phyloP scores from a whole-genome alignment of 176 grass and related monocot species.

The Ananas comosus region DNA sequence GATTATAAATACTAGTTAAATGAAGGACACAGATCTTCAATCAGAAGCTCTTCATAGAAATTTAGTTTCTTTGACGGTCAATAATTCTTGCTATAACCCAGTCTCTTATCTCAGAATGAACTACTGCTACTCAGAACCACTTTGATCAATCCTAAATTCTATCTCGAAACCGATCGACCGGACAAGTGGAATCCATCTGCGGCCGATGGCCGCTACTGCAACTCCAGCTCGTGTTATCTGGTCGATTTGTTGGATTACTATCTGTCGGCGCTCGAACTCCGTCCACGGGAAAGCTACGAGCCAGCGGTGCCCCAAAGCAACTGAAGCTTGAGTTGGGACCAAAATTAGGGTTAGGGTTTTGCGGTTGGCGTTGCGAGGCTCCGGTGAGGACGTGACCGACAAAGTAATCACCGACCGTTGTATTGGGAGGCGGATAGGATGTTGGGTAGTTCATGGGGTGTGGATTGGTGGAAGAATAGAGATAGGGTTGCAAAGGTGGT shows the following conservation, averaged over 20 bases:
- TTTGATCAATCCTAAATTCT: slow-evolving; percentile 2
- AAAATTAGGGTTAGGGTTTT: slow-evolving; percentile 23
- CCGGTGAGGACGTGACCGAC: slow-evolving; percentile 61
- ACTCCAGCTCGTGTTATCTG: slow-evolving; percentile 24
- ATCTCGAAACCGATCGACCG: slow-evolving; percentile 12
- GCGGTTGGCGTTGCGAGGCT: slow-evolving; percentile 10
- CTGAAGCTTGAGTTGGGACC: slow-evolving; percentile 20
- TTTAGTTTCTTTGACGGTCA: neutral
- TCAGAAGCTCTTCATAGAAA: too few species aligned
- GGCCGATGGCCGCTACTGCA: slow-evolving; percentile 34
- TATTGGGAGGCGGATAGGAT: slow-evolving; percentile 34
- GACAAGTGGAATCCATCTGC: slow-evolving; percentile 13
- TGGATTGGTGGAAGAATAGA: slow-evolving; percentile 32
- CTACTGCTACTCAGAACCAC: neutral
- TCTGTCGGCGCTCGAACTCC: slow-evolving; percentile 16
- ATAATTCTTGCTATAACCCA: neutral
- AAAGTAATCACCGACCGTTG: slow-evolving; percentile 45
- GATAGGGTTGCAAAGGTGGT: slow-evolving; percentile 44
- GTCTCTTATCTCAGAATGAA: too few species aligned
- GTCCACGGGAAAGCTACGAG: slow-evolving; percentile 15
- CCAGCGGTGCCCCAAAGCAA: slow-evolving; percentile 28
- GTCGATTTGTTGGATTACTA: slow-evolving; percentile 18
- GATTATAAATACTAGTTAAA: too few species aligned
- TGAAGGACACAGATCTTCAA: too few species aligned
- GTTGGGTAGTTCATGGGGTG: slow-evolving; percentile 47